Base-by-base conservation (phyloP, 306 rosid genomes). In the Herpetospermum pedunculosum region DNA sequence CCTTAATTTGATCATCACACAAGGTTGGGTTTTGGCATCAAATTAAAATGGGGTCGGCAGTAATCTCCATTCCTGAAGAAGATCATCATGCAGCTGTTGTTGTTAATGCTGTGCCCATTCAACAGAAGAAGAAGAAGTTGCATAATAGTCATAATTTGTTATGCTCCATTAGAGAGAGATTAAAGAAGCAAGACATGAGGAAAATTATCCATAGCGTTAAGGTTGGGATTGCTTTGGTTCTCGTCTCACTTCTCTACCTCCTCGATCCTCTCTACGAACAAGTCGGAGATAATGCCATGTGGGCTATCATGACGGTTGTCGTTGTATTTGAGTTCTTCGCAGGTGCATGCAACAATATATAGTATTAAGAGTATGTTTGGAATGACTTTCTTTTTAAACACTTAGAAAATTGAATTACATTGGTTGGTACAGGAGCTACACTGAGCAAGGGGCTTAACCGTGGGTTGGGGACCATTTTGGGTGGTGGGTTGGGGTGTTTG, bases 281-380 rank as follows among this genome's bases (percentile, higher is more conserved):
- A 77, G 88, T 91, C 52, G 95, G 97, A 53, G 90, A 91, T 6
- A 91, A 91, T 78, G 98, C 97, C 70, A 89, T 91, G 97, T 94
- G 98, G 98, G 96, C 98, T 57, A 85, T 91, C 5, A 94, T 94
- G 94, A 94, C 98, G 2, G 98, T 94, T 19, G 83, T 89, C 0
- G 98, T 94, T 70, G 79, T 89, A 74, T 91, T 88, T 70, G 98
- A 94, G 82, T 88, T 86, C 87, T 89, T 73, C 7, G 96, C 98
- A 81, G 98, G n/a, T n/a, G n/a, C n/a, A n/a, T n/a, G n/a, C n/a
- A n/a, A n/a, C n/a, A n/a, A n/a, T n/a, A n/a, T n/a, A n/a, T n/a
- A n/a, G n/a, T n/a, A n/a, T n/a, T n/a, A n/a, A n/a, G n/a, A n/a
- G n/a, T n/a, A n/a, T n/a, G n/a, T n/a, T n/a, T n/a, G n/a, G n/a